Evolutionary conservation across 495 filamentous ascomycete genomes (phyloP), one percentile per base, ranked within the genome.

Genomic region (Penicillium subrubescens): DNA sequence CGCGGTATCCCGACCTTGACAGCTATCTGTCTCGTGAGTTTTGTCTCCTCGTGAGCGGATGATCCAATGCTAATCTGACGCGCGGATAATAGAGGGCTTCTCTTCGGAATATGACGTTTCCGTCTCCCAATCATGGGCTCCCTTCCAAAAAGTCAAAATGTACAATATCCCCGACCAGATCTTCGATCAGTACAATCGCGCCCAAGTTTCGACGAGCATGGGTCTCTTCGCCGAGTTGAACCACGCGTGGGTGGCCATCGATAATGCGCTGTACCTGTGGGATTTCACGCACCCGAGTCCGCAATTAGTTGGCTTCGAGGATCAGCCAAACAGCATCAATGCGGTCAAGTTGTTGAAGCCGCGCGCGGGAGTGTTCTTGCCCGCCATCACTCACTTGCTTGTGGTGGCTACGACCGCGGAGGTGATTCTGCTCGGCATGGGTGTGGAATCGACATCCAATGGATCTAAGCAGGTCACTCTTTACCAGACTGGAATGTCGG

Each of bases 211-310:
- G 27, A 95, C 94, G 12, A 86, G 84, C 71, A 96, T 98, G 89
- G 95, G 95, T 23, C 77, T 98, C 43, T 97, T 99, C 75, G 91
- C 95, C 23, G 90, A 93, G 73, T 75, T 99, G 67, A 92, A 92
- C 62, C 94, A 97, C 78, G 94, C 94, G 50, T 99, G 94, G 93
- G 89, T 96, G 23, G 84, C 91, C 0, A 96, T 99, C 71, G 95
- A 99, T 78, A 97, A 95, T 76, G 89, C 91, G 59, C 83, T 99
- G 29, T 99, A 98, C 73, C 82, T 99, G 14, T 99, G 95, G 95
- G 95, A 99, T 76, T 99, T 97, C 71, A 94, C 92, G 11, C 84
- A 90, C 64, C 89, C 91, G 31, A 89, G 92, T 69, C 90, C 94
- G 25, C 90, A 95, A 68, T 76, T 97, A n/a, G 89, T 95, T 59